Evolutionary conservation across 345 rosid genomes (phyloP), one percentile per base, ranked within the genome.

Genomic region (Cardiospermum halicacabum): DNA sequence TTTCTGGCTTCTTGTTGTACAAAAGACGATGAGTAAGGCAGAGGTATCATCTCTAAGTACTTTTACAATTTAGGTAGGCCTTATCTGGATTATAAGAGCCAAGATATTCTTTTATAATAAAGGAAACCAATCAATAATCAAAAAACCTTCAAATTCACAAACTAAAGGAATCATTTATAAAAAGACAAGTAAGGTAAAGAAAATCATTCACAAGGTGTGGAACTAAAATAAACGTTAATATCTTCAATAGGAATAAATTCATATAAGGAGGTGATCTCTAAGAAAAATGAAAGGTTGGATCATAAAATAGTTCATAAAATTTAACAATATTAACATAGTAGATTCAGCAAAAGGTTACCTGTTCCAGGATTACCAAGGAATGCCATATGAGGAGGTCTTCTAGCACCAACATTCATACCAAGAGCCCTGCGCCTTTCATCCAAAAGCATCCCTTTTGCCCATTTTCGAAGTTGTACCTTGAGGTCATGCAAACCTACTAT

Each of bases 381-480:
- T 13, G 97, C 96, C 99, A 94, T 94, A 71, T 94, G 99, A 3
- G 97, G 97, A 76, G 96, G 96, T 69, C 87, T 84, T 76, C 97
- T 84, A 40, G 67, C 55, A 3, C 96, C 99, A 71, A 94, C 81
- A 77, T 87, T 91, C 55, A 94, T 62, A 11, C 97, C 97, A 57
- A 94, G 89, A 60, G 97, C 91, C 70, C 78, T 79, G 30, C 99
- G 89, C 80, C 89, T 87, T 77, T 94, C 99, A 83, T 94, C 99
- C 80, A 94, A 81, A 76, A 94, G 89, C 97, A 91, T 87, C 68
- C 99, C 97, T 81, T 87, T 94, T 0, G 93, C 97, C 99, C 97
- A 91, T 81, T 87, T 94, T 64, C 95, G 79, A 53, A 94, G 81
- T 68, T 94, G 99, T 66, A 81, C 64, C 87, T 89, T 95, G 58